Evolutionary conservation across 2,329 filamentous ascomycete species (phyloP).

Genomic region (Leptographium galeiforme): DNA sequence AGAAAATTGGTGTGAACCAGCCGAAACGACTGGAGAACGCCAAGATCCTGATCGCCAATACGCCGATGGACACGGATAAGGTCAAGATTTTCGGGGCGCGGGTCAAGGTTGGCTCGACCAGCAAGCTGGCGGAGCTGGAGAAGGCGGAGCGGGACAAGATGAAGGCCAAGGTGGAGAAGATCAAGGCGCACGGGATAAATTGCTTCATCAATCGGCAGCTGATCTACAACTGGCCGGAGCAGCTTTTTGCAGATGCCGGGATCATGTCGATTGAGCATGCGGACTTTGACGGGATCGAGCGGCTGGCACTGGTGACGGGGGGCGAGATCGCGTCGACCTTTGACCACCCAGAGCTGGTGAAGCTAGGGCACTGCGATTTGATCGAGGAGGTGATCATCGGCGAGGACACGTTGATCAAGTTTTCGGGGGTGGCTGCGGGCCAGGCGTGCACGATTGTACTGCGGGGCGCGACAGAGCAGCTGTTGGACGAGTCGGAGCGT

Average conservation of each 20-base stretch:
- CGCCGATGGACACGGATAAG: constrained; percentile 98
- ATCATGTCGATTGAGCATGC: constrained; percentile 99
- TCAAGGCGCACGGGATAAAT: constrained; percentile 98
- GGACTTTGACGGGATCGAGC: constrained; percentile 96
- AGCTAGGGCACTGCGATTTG: constrained; percentile 85
- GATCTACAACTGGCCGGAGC: constrained; percentile 99
- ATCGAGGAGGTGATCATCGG: constrained; percentile 98
- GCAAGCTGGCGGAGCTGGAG: constrained; percentile 94
- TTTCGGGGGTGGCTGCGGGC: constrained; percentile 88
- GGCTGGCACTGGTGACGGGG: constrained; percentile 85
- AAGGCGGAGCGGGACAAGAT: constrained; percentile 99
- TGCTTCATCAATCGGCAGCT: constrained; percentile 99
- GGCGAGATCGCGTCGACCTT: constrained; percentile 97
- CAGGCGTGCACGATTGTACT: constrained; percentile 94
- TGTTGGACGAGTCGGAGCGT: constrained; percentile 91
- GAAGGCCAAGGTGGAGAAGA: constrained; percentile 97
- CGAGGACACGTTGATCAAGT: constrained; percentile 93
- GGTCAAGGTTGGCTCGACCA: constrained; percentile 91
- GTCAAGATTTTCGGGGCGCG: constrained; percentile 98
- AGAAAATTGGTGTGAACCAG: constrained; percentile 98
- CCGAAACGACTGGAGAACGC: constrained; percentile 95
- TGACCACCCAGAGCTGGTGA: constrained; percentile 93
- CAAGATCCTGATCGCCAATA: constrained; percentile 96
- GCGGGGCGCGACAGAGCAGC: constrained; percentile 88
- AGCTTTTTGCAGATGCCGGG: constrained; percentile 92